Evolutionary conservation across 1,139 yeast genomes (phyloP).

Genomic region (Geotrichum aggregatum): DNA sequence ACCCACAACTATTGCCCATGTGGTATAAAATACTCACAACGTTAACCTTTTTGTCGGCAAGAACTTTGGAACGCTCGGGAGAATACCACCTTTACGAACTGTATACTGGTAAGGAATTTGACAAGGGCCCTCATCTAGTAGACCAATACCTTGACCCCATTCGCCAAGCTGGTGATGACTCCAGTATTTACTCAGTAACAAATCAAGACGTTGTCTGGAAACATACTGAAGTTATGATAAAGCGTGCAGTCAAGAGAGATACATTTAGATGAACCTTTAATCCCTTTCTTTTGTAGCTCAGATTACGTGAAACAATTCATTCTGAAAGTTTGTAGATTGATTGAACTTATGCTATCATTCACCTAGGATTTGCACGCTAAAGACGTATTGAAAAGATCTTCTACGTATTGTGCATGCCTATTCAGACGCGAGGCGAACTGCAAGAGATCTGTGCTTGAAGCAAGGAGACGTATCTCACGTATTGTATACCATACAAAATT

Average conservation of each 20-base stretch:
- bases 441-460: too few species aligned
- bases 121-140: conserved; percentile 28
- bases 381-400: too few species aligned
- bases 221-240: conserved; percentile 30
- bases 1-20: conserved; percentile 28
- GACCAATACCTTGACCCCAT: conserved; percentile 23
- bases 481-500: too few species aligned
- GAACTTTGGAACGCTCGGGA: conserved; percentile 26
- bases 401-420: too few species aligned
- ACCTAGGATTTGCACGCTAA: too few species aligned
- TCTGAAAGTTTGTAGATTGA: too few species aligned
- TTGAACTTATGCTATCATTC: too few species aligned
- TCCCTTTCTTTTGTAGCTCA: too few species aligned
- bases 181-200: conserved; percentile 23
- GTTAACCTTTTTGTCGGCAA: conserved; percentile 14
- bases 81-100: conserved; percentile 29
- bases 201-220: conserved; percentile 32
- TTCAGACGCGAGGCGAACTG: too few species aligned
- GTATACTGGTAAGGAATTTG: conserved; percentile 26
- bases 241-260: conserved; percentile 18
- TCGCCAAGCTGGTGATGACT: conserved; percentile 17
- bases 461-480: too few species aligned
- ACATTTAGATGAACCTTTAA: too few species aligned
- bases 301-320: too few species aligned
- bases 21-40: conserved; percentile 20